Percentiles rank a stretch among this genome's conserved stretches.
These are phyloP conservation scores for Liquidambar formosana DNA, from an alignment of 164 flowering plant genomes.

Conservation along the genomic window DNA sequence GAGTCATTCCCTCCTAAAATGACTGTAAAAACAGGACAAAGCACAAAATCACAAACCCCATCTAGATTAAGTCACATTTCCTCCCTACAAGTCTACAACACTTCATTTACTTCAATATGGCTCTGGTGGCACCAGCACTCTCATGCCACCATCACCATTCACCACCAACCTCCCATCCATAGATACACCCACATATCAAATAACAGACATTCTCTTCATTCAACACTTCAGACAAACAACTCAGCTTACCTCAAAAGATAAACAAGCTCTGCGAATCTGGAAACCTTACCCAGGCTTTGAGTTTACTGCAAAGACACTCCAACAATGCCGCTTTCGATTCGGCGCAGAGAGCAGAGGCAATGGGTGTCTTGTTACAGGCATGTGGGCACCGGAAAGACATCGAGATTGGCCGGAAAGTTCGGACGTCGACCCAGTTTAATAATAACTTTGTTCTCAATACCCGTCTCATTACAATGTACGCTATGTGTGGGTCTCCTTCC, in stretches of 20 bases:
- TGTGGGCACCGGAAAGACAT: constrained; percentile 52
- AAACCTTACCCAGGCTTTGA: constrained; percentile 35
- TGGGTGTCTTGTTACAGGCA: constrained; percentile 45
- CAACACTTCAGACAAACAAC: constrained; percentile 5
- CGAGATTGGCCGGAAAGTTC: constrained; percentile 47
- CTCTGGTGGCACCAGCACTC: constrained; percentile 20
- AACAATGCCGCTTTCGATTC: constrained; percentile 3
- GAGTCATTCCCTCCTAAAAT: no score
- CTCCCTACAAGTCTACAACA: no score
- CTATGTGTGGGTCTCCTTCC: constrained; percentile 49
- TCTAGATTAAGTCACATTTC: no score
- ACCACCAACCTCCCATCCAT: not conserved
- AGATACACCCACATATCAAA: not conserved
- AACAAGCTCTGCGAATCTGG: constrained; percentile 33
- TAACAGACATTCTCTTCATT: not conserved
- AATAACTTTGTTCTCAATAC: constrained; percentile 50
- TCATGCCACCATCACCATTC: constrained; percentile 13
- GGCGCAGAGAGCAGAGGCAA: constrained; percentile 26
- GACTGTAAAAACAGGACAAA: no score
- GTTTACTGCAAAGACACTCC: constrained; percentile 19
- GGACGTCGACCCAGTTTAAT: constrained; percentile 29
- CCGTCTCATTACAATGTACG: constrained; percentile 65
- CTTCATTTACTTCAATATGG: constrained; percentile 1
- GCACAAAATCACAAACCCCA: no score
- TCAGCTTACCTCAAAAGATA: constrained; percentile 19